Evolutionary conservation across 2,329 filamentous ascomycete genomes (phyloP), one percentile per base, ranked within the genome.

Genomic region (Epichloe glyceriae): DNA sequence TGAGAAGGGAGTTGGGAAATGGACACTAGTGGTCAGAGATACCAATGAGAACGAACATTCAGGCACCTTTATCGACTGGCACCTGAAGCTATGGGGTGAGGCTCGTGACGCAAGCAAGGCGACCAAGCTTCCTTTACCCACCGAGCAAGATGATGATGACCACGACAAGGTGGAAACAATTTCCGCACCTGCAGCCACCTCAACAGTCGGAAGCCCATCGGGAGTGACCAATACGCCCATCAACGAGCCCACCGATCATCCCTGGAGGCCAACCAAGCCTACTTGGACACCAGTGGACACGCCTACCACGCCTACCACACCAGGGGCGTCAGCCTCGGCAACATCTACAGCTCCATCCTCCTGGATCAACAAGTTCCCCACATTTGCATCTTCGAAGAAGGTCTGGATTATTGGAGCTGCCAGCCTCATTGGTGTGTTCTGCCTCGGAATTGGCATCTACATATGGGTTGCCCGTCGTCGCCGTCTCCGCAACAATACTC

Each of bases 401-500:
- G 95, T 89, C 0, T 98, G 93, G 93, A 95, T 98, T 58, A 97
- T 82, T 64, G 90, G 88, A 52, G 82, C 90, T 3, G 70, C 93
- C 20, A 81, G 76, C n/a, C 78, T 96, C 19, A 98, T 98, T 55
- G 72, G 85, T 12, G 72, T 85, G 47, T 98, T 98, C 73, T 90
- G 90, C 66, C 69, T 73, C 51, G 86, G 83, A 3, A 76, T 98
- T 0, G 87, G 82, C n/a, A 73, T 83, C 42, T 96, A 91, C 72
- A 79, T 95, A 59, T 88, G 80, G 67, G 71, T 91, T 52, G 86
- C 89, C 42, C 83, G 89, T 30, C 83, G 86, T 52, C 86, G 83
- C 63, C 82, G 85, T 40, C 76, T 88, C 26, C 81, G 81, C 58
- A 88, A 86, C 67, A 81, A 80, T 64, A 76, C 82, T 3, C 80